Base-by-base conservation (phyloP, 352 stramenopile genomes). In the Phytopythium ostracodes region DNA sequence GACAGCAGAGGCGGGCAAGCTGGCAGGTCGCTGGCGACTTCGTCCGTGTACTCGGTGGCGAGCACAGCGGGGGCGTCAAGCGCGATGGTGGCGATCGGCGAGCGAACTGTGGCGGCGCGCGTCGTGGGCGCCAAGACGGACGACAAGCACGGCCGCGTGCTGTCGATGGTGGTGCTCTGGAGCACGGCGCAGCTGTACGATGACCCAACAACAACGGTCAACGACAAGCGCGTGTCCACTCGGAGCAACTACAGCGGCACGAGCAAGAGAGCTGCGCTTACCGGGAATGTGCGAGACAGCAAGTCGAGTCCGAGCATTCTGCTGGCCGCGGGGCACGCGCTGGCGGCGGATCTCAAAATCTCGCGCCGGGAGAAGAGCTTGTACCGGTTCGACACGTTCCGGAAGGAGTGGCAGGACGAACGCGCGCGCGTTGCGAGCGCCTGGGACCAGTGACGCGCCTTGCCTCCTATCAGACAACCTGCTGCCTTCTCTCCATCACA, bases 121-220 rank as follows among this genome's bases (percentile, higher is more conserved):
- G 80, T 94, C 3, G 63, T 77, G 11, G 65, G 59, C n/a, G 57
- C 82, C n/a, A 75, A 69, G 60, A 35, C 40, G 14, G 75, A 88
- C 35, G 70, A 78, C 49, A 81, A 79, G 25, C 63, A 86, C 50
- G 73, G 77, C 24, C 78, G 72, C 18, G 63, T 93, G 7, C 56
- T 92, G 47, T 77, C 64, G 31, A 83, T 95, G 57, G 71, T 81
- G 5, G 84, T 94, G 9, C 64, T 91, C 25, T 92, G 82, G 82
- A 84, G 80, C 63, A 95, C 84, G 4, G 73, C 89, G 29, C 81
- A 93, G 66, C 66, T 92, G 22, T 91, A 93, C 61, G 84, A 89
- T 36, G 70, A 79, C 14, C 60, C 60, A 11, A 55, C 61, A 0
- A 62, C 57, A 8, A 49, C 61, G 0, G 65, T 57, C 5, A 33